Base-by-base conservation (phyloP, 495 filamentous ascomycete genomes). In the Podospora anserina region DNA sequence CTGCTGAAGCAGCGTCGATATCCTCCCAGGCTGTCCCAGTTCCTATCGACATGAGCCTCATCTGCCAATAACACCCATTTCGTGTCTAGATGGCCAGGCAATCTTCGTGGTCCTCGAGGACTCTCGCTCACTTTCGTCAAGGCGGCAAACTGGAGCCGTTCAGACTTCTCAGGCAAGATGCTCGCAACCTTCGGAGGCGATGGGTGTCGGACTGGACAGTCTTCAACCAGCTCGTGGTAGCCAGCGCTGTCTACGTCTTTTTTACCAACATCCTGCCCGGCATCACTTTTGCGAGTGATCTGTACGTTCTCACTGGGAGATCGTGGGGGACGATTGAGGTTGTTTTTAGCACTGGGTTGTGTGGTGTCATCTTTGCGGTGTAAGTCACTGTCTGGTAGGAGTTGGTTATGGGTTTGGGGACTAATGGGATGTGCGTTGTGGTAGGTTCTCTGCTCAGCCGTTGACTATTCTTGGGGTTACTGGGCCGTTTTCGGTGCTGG, bases 231-330 rank as follows among this genome's bases (percentile, higher is more conserved):
- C 78, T 90, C 64, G 79, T 92, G 13, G 80, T 92, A 69, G 90
- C 90, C 13, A 89, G 86, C 59, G 88, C 90, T 2, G 87, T 92
- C 19, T 91, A 89, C 77, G 84, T 92, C 26, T 92, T 91, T 76
- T 92, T 92, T 69, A 91, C 88, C 18, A 92, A 92, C 75, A 79
- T 92, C 0, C 79, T 92, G 4, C 89, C 89, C 0, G 88, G 89
- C 2, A 91, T 92, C 71, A 91, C 90, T 0, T 92, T 91, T 77
- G 88, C 88, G 0, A 88, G 85, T 71, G 89, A 92, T 73, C 75
- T 91, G 44, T 90, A 90, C 71, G 85, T 87, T 0, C 76, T 88
- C 67, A 91, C 89, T 0, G 88, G 89, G 28, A 77, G 84, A 71
- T 89, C 81, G 64, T 92, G 88, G 84, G 89, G 88, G 0, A 88